These are phyloP conservation scores for Quercus agrifolia DNA, from an alignment of 306 rosid species.

Conservation along the genomic window DNA sequence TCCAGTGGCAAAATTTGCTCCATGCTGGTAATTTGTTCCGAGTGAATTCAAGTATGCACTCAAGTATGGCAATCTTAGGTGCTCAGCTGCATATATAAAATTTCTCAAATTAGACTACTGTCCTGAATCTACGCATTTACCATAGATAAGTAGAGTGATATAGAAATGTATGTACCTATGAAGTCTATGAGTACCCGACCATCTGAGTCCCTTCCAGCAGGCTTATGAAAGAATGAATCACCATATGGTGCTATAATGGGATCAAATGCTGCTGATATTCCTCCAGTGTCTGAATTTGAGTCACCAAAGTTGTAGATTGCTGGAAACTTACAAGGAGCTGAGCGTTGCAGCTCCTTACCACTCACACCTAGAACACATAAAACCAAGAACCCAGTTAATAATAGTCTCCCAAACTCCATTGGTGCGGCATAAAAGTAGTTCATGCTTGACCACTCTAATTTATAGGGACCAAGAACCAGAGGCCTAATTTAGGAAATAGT, in stretches of 20 bases:
- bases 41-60: conserved; percentile 92
- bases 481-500: background rate
- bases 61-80: conserved; percentile 63
- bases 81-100: conserved; percentile 54
- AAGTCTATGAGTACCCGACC: conserved; percentile 88
- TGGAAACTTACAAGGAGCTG: conserved; percentile 58
- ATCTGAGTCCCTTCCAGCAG: conserved; percentile 73
- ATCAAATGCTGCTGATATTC: conserved; percentile 77
- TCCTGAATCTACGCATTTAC: background rate
- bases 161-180: conserved; percentile 41
- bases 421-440: background rate
- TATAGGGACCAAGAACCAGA: background rate
- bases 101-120: background rate
- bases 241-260: conserved; percentile 75
- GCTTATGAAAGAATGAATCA: conserved; percentile 59
- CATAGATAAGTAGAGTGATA: background rate
- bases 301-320: conserved; percentile 95
- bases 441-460: background rate
- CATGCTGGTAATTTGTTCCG: conserved; percentile 70
- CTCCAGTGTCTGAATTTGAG: conserved; percentile 95
- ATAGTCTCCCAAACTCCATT: conserved; percentile 36
- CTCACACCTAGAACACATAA: conserved; percentile 25
- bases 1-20: conserved; percentile 93
- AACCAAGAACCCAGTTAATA: conserved; percentile 24
- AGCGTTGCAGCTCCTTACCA: conserved; percentile 15